phyloP scores from a whole-genome alignment of 2,329 filamentous ascomycete genomes.

The Paraconiothyrium brasiliense region DNA sequence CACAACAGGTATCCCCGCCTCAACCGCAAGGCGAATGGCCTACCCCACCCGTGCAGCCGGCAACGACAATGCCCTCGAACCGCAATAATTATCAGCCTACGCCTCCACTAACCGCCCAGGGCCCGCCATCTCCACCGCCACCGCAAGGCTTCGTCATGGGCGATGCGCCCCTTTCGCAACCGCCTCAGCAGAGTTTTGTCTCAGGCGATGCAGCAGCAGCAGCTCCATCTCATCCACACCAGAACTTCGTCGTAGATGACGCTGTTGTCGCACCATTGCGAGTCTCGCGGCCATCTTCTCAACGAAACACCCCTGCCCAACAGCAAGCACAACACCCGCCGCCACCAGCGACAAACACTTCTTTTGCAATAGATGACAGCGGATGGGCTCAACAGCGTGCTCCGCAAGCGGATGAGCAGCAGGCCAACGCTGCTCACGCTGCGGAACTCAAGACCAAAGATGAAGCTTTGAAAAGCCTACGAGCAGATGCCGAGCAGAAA shows the following conservation, averaged over 20 bases:
- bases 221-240: constrained; percentile 18
- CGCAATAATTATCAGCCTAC: constrained; percentile 44
- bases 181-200: constrained; percentile 6
- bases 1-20: constrained; percentile 35
- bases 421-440: constrained; percentile 21
- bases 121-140: constrained; percentile 25
- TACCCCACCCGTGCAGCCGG: constrained; percentile 38
- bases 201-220: constrained; percentile 6
- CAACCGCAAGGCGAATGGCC: constrained; percentile 41
- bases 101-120: constrained; percentile 36
- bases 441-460: constrained; percentile 43
- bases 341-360: constrained; percentile 24
- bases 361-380: constrained; percentile 27
- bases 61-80: constrained; percentile 23
- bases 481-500: constrained; percentile 32
- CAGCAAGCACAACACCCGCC: constrained; percentile 27
- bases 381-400: constrained; percentile 28
- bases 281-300: constrained; percentile 25
- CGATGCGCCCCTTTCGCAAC: constrained; percentile 22
- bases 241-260: constrained; percentile 36
- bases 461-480: constrained; percentile 36
- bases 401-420: constrained; percentile 18
- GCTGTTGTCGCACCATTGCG: constrained; percentile 18
- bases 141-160: constrained; percentile 34
- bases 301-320: constrained; percentile 28